Evolutionary conservation across 2,329 filamentous ascomycete species (phyloP), one percentile per base, ranked within the genome.

Genomic region (Phialophora tarda): DNA sequence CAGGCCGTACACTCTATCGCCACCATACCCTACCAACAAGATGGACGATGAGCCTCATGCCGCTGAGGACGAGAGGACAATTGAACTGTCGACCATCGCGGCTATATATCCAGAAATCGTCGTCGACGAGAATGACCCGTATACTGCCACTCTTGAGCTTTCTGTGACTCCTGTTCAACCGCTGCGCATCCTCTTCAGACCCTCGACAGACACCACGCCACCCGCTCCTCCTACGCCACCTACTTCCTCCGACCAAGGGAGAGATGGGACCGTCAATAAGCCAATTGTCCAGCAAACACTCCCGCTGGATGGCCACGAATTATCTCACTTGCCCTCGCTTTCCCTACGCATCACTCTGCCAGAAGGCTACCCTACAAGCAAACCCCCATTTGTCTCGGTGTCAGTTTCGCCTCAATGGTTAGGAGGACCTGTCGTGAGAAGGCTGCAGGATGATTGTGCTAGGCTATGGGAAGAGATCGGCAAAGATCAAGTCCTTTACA

Each of bases 21-120:
- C 69, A 66, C 61, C 34, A 41, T 59, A 60, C 47, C 62, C 47
- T 61, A 48, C 17, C 21, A 26, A 47, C 30, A 70, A 50, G 14
- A 80, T 81, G 79, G 74, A 77, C 57, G 79, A 80, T 70, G 71
- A 75, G 60, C 72, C 73, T 17, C 63, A 65, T 23, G 64, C 72
- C 24, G 62, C 64, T 11, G 82, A 84, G 12, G 86, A 89, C 73
- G 86, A 89, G 71, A 83, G 87, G 68, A 79, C 81, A 32, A 82
- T 87, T 71, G 87, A 89, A 76, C 78, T 89, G 55, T 82, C 80
- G 10, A 83, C 86, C 26, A 82, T 89, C 64, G 80, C 82, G 53
- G 86, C 87, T 58, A 89, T 89, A 64, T 89, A 82, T 66, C 87
- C 87, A 1, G 87, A 89, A 76, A 81, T 89, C 21, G 76, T 78